Evolutionary conservation across 1,284 basidiomycete species (phyloP).

Genomic region (Melampsora larici-populina): DNA sequence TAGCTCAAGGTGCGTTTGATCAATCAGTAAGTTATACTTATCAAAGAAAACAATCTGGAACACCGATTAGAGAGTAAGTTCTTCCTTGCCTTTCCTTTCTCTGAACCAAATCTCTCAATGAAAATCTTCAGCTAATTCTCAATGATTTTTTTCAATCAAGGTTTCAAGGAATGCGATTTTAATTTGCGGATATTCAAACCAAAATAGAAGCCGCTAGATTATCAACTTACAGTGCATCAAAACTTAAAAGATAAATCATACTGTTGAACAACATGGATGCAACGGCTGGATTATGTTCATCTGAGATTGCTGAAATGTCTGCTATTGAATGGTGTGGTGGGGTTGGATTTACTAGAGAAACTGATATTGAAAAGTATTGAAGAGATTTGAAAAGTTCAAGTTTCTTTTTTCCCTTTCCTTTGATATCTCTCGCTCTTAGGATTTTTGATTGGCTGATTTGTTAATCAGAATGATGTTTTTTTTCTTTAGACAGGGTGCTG

Average conservation of each 20-base stretch:
- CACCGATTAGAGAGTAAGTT: constrained; percentile 67
- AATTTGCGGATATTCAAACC: constrained; percentile 67
- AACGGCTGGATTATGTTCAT: constrained; percentile 83
- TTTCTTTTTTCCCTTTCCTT: background rate
- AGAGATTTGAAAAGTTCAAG: constrained; percentile 79
- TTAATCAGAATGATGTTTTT: background rate
- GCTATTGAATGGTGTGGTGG: constrained; percentile 98
- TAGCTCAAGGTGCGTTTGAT: constrained; percentile 94
- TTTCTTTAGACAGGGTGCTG: constrained; percentile 65
- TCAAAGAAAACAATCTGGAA: constrained; percentile 88
- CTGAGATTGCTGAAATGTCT: constrained; percentile 82
- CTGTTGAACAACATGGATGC: constrained; percentile 88
- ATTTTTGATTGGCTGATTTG: background rate
- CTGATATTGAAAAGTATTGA: constrained; percentile 77
- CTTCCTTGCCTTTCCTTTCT: constrained; percentile 2
- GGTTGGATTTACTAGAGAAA: constrained; percentile 88
- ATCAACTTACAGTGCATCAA: constrained; percentile 93
- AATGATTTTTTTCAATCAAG: too few relatives aligned
- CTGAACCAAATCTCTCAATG: background rate
- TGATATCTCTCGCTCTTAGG: background rate
- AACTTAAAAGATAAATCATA: constrained; percentile 89
- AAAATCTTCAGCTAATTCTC: background rate
- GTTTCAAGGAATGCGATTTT: constrained; percentile 94
- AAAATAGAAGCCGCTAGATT: constrained; percentile 82
- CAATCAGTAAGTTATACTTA: constrained; percentile 89